Evolutionary conservation across 441 rosid species (phyloP), one percentile per base, ranked within the genome.

Genomic region (Euphorbia celastroides): DNA sequence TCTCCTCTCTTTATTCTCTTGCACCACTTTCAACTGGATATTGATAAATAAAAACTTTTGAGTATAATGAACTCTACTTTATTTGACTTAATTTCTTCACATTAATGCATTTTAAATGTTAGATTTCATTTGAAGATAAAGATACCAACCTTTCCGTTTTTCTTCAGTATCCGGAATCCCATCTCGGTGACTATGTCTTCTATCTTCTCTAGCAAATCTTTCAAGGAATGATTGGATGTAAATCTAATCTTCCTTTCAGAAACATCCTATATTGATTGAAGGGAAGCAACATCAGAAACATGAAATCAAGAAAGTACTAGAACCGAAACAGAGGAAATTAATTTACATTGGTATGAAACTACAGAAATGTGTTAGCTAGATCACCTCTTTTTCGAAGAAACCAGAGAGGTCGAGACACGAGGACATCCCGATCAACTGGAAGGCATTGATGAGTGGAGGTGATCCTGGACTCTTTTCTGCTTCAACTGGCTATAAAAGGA

Each of bases 381-480:
- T 57, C 72, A 94, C 99, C 96, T 92, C 99, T 77, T 83, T 78
- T 82, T 94, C 99, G 17, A 94, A 94, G 80, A 94, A 91, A 71
- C 99, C 99, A 2, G 99, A 94, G 59, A 94, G 89, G 76, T 94
- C 99, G 14, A 94, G 89, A 74, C 84, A 87, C 22, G 97, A 94
- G 38, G 99, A 91, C 99, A 93, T 94, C 75, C 99, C 99, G 13
- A 94, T 94, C 46, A 94, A 79, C 78, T 94, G 96, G 77, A 94
- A 94, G 70, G 97, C 97, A 62, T 91, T 89, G 70, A 94, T 88
- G 36, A 78, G 68, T 34, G 74, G 73, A 42, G 92, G 90, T 6
- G 88, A 88, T 73, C 75, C 80, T 5, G 87, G 86, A 65, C 82
- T 81, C 67, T 65, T 84, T 30, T 77, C 85, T 52, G 71, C 71